Percentiles rank a stretch among this genome's conserved stretches.
phyloP scores from a whole-genome alignment of 768 basidiomycete genomes.

The Trametes cinnabarina region DNA sequence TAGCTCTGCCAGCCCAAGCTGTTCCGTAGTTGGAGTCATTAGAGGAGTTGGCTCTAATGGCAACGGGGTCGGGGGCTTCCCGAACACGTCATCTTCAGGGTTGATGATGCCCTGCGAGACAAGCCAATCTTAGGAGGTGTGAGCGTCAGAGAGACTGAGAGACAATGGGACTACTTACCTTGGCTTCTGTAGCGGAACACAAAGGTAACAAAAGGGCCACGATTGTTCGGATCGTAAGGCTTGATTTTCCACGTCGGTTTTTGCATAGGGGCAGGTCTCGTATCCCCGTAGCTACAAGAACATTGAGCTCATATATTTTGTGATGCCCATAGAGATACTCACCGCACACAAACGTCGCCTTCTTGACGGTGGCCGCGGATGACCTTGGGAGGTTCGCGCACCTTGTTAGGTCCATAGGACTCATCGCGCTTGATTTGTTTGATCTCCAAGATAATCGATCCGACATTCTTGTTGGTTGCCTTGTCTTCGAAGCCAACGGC shows the following conservation, averaged over 20 bases:
- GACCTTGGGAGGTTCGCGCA: slow-evolving; percentile 39
- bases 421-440: slow-evolving; percentile 31
- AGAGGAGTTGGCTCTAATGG: not conserved
- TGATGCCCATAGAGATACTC: slow-evolving; percentile 6
- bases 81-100: not conserved
- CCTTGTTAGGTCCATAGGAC: slow-evolving; percentile 41
- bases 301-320: not conserved
- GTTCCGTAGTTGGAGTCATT: not conserved
- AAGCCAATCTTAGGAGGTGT: slow-evolving; percentile 22
- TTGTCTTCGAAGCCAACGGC: slow-evolving; percentile 1
- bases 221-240: slow-evolving; percentile 41
- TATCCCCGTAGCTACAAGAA: slow-evolving; percentile 46
- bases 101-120: slow-evolving; percentile 24
- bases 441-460: slow-evolving; percentile 55
- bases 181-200: slow-evolving; percentile 61
- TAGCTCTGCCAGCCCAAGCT: not conserved
- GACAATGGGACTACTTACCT: slow-evolving; percentile 33
- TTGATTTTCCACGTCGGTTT: slow-evolving; percentile 55
- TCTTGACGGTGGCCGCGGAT: slow-evolving; percentile 34
- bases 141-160: not conserved
- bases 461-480: slow-evolving; percentile 39
- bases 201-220: slow-evolving; percentile 59
- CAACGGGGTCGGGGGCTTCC: not conserved
- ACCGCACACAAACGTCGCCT: slow-evolving; percentile 51
- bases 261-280: slow-evolving; percentile 39